A percentile compares a stretch with the other conserved stretches of the same genome.
Evolutionary conservation across 345 rosid species (phyloP).

Genomic region (Lumnitzera racemosa): DNA sequence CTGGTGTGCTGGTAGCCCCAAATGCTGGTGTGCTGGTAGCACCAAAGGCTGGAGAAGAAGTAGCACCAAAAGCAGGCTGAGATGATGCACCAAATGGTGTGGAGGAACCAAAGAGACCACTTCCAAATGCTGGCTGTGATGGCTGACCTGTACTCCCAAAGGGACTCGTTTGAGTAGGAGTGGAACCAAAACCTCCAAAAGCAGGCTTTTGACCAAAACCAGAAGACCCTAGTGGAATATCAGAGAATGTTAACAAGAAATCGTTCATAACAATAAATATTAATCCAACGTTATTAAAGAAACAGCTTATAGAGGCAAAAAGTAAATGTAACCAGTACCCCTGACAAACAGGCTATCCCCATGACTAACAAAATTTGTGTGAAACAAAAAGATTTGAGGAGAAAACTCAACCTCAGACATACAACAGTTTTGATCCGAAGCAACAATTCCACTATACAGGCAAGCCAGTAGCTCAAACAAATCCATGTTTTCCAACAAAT

Average conservation of each 20-base stretch:
- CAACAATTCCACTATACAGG: no score
- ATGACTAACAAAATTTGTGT: neutral
- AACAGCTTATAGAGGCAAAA: no score
- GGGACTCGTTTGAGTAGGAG: constrained; percentile 20
- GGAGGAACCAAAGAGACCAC: constrained; percentile 70
- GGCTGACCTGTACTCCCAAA: constrained; percentile 26
- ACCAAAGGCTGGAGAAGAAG: constrained; percentile 56
- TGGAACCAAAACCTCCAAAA: constrained; percentile 72
- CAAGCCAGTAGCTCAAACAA: no score
- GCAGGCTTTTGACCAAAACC: constrained; percentile 68
- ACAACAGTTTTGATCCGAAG: no score
- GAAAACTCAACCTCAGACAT: no score
- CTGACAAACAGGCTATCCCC: no score
- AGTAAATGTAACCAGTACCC: no score
- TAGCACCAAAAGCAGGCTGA: constrained; percentile 49
- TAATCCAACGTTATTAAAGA: neutral
- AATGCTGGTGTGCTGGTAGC: constrained; percentile 44
- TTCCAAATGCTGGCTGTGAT: constrained; percentile 57
- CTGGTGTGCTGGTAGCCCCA: constrained; percentile 37
- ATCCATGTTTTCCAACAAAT: no score
- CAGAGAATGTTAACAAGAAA: neutral
- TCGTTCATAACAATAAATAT: neutral
- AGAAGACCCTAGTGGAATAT: constrained; percentile 41
- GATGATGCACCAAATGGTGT: constrained; percentile 56
- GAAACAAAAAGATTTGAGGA: no score